phyloP scores from a whole-genome alignment of 441 rosid genomes.

The Codiaeum variegatum region DNA sequence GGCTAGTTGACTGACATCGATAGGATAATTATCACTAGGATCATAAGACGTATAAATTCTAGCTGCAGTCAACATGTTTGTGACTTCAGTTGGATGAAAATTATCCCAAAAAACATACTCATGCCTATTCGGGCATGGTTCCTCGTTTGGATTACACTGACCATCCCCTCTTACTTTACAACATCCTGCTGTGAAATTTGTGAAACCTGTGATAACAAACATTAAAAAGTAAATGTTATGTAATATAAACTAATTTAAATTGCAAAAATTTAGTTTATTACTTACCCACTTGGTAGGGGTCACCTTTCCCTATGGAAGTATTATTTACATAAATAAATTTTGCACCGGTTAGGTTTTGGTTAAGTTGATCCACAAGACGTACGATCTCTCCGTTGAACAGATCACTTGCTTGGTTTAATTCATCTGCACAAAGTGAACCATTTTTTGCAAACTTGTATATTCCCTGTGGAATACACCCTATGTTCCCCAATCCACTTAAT shows the following conservation, averaged over 20 bases:
- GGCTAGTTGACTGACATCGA: slow-evolving; percentile 25
- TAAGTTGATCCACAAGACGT: slow-evolving; percentile 31
- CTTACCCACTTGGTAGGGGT: slow-evolving; percentile 6
- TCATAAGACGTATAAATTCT: slow-evolving; percentile 24
- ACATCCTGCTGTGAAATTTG: slow-evolving; percentile 31
- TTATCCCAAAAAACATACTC: slow-evolving; percentile 48
- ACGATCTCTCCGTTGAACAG: slow-evolving; percentile 33
- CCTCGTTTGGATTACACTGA: slow-evolving; percentile 12
- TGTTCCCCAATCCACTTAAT: slow-evolving; percentile 28
- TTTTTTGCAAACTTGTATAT: background rate
- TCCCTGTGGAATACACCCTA: slow-evolving; percentile 42
- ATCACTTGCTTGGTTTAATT: slow-evolving; percentile 27
- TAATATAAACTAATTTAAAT: no score
- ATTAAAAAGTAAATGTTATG: background rate
- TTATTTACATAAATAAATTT: slow-evolving; percentile 31
- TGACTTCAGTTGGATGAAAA: slow-evolving; percentile 51
- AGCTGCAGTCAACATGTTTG: slow-evolving; percentile 25
- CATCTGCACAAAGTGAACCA: slow-evolving; percentile 26
- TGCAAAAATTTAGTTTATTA: background rate
- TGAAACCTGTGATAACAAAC: slow-evolving; percentile 32
- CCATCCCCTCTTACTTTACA: slow-evolving; percentile 31
- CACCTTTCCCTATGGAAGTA: background rate
- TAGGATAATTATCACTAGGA: slow-evolving; percentile 25
- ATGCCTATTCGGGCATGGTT: slow-evolving; percentile 31
- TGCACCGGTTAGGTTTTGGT: slow-evolving; percentile 23